Conservation (phyloP, 805 yeast species). For the Wickerhamiella domercqiae region DNA sequence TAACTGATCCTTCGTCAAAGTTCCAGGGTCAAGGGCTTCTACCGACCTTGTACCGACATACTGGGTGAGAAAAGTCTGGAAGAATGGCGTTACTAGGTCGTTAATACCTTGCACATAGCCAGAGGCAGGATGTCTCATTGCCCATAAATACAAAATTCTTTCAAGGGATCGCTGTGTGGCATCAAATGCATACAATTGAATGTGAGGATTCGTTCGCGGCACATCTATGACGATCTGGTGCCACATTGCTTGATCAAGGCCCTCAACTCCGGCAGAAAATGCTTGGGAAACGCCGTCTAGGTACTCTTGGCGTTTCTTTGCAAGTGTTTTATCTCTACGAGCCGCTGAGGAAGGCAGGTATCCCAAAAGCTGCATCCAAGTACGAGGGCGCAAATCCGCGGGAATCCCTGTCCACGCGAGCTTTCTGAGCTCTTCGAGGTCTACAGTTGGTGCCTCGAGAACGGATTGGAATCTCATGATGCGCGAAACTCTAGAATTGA, state of each 20-base stretch:
- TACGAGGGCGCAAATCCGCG: constrained; percentile 54
- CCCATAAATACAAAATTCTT: constrained; percentile 79
- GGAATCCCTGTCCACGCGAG: constrained; percentile 95
- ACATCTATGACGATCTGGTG: constrained; percentile 93
- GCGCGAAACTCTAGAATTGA: constrained; percentile 45
- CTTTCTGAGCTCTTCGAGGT: constrained; percentile 53
- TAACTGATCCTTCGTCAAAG: constrained; percentile 43
- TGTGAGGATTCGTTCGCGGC: constrained; percentile 81
- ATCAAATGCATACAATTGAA: constrained; percentile 51
- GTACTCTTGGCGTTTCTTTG: constrained; percentile 76
- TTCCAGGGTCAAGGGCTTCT: constrained; percentile 45
- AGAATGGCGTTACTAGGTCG: constrained; percentile 86
- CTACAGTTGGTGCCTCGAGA: constrained; percentile 39
- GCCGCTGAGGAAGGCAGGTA: constrained; percentile 76
- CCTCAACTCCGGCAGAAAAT: constrained; percentile 31
- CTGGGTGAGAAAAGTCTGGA: constrained; percentile 63
- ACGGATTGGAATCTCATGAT: constrained; percentile 53
- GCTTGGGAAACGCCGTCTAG: constrained; percentile 55
- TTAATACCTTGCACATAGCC: constrained; percentile 98
- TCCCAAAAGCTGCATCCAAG: constrained; percentile 84
- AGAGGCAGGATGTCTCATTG: constrained; percentile 90
- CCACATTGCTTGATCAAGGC: constrained; percentile 64
- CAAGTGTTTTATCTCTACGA: constrained; percentile 53
- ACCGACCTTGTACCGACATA: constrained; percentile 36
- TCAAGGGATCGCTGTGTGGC: constrained; percentile 68